Evolutionary conservation across 805 yeast species (phyloP).

Genomic region (Kazachstania psychrophila): DNA sequence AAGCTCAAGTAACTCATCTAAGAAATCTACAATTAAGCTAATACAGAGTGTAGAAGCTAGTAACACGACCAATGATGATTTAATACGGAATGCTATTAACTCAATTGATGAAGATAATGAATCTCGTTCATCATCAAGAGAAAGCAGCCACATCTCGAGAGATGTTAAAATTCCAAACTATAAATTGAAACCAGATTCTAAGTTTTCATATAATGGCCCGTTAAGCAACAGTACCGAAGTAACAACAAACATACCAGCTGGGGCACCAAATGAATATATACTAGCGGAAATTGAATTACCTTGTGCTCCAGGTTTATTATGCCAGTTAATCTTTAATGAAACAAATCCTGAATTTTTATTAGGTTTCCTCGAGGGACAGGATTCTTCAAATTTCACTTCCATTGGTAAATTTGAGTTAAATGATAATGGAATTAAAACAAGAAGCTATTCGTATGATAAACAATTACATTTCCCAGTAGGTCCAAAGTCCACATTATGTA

Average conservation of each 20-base stretch:
- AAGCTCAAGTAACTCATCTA: too few species aligned
- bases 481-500: slow-evolving; percentile 80
- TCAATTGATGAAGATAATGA: slow-evolving; percentile 42
- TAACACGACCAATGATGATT: slow-evolving; percentile 10
- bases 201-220: slow-evolving; percentile 54
- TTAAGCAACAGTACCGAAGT: slow-evolving; percentile 18
- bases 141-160: too few species aligned
- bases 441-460: slow-evolving; percentile 61
- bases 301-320: slow-evolving; percentile 74
- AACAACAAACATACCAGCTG: background rate
- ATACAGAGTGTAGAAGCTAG: slow-evolving; percentile 8
- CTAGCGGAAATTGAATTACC: slow-evolving; percentile 43
- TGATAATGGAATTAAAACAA: slow-evolving; percentile 23
- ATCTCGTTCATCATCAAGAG: too few species aligned
- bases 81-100: slow-evolving; percentile 32
- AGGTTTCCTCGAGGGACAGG: slow-evolving; percentile 35
- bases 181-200: slow-evolving; percentile 6
- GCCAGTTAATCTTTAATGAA: slow-evolving; percentile 59
- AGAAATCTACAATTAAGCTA: slow-evolving; percentile 5
- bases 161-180: slow-evolving; percentile 12
- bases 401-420: slow-evolving; percentile 25
- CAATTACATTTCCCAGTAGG: slow-evolving; percentile 78
- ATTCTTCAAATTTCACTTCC: slow-evolving; percentile 31
- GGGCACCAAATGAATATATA: slow-evolving; percentile 37
- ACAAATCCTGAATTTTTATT: slow-evolving; percentile 36